Evolutionary conservation across 495 filamentous ascomycete species (phyloP).

Genomic region (Parathielavia hyrcaniae): DNA sequence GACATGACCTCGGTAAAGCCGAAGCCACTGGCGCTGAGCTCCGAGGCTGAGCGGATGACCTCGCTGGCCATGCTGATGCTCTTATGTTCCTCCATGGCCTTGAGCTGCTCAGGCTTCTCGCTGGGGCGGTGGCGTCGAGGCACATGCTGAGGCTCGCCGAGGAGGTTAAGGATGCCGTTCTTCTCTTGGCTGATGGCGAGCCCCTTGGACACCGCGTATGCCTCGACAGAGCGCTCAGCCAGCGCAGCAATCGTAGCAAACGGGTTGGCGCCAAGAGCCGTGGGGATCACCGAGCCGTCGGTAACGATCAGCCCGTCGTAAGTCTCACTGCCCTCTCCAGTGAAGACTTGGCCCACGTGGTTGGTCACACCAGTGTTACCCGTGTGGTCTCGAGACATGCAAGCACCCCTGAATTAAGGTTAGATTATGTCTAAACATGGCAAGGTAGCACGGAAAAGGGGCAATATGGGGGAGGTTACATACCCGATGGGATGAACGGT

Average conservation of each 20-base stretch:
- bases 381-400: constrained; percentile 55
- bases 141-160: constrained; percentile 36
- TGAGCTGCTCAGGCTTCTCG: constrained; percentile 12
- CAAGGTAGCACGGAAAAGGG: constrained; percentile 1
- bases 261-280: constrained; percentile 61
- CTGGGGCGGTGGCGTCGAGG: constrained; percentile 17
- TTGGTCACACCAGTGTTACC: constrained; percentile 57
- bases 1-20: constrained; percentile 61
- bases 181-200: constrained; percentile 46
- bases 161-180: constrained; percentile 48
- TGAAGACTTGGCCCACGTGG: constrained; percentile 56
- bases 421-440: constrained; percentile 17
- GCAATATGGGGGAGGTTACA: constrained; percentile 7
- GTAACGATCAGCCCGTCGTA: constrained; percentile 55
- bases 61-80: constrained; percentile 35
- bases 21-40: constrained; percentile 43
- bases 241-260: constrained; percentile 64
- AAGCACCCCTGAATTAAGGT: constrained; percentile 45
- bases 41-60: constrained; percentile 39
- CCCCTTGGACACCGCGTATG: constrained; percentile 36
- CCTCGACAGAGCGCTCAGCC: constrained; percentile 55
- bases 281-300: constrained; percentile 58
- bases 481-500: constrained; percentile 64
- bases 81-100: constrained; percentile 28
- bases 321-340: constrained; percentile 44